These are phyloP conservation scores for Stephanocyclus meneghinianus DNA, from an alignment of 352 stramenopile species.

Conservation along the genomic window DNA sequence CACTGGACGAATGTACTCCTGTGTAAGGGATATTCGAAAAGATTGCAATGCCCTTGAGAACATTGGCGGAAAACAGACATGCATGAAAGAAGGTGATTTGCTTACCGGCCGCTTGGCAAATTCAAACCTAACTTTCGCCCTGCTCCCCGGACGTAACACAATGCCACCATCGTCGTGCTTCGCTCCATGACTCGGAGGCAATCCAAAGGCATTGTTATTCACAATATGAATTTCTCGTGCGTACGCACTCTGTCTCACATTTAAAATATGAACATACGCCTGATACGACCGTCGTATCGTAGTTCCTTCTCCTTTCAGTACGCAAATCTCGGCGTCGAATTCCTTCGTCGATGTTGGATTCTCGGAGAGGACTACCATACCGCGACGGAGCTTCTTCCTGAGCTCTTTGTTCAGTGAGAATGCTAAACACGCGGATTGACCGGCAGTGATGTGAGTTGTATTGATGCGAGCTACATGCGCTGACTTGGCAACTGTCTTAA, in stretches of 20 bases:
- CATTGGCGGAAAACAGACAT: background rate
- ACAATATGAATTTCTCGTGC: constrained; percentile 80
- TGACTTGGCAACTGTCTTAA: constrained; percentile 80
- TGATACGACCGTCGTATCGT: constrained; percentile 80
- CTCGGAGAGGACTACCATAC: constrained; percentile 79
- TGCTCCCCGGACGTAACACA: constrained; percentile 66
- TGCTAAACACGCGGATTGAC: constrained; percentile 77
- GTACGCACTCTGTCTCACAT: constrained; percentile 80
- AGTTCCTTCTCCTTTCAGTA: constrained; percentile 80
- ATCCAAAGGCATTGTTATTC: constrained; percentile 60
- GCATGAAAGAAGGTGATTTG: background rate
- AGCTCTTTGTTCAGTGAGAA: constrained; percentile 79
- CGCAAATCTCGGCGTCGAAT: constrained; percentile 84
- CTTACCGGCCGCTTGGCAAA: constrained; percentile 71
- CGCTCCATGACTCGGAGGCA: constrained; percentile 62
- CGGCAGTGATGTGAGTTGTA: constrained; percentile 74
- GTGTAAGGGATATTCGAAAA: background rate
- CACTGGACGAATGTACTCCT: constrained; percentile 91
- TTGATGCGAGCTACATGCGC: constrained; percentile 81
- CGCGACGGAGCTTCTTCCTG: constrained; percentile 69
- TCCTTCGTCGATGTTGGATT: constrained; percentile 74
- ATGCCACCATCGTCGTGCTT: constrained; percentile 70
- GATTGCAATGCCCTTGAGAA: background rate
- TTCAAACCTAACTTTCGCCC: constrained; percentile 80
- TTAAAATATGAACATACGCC: constrained; percentile 82